Percentiles rank a stretch among this genome's conserved stretches.
Evolutionary conservation across 2,329 filamentous ascomycete genomes (phyloP).

Genomic region (Fusarium graminum): DNA sequence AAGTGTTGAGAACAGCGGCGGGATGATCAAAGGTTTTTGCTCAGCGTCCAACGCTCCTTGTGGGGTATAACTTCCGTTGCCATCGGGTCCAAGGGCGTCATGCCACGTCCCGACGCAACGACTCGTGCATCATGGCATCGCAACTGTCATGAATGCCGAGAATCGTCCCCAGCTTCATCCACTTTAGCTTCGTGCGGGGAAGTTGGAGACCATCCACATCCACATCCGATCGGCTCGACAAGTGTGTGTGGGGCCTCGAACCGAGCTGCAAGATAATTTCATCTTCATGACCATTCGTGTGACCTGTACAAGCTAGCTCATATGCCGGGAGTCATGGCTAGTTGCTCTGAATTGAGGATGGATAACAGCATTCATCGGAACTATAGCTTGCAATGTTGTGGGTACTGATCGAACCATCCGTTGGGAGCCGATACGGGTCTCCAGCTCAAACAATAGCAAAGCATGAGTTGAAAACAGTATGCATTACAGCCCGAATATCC

Average conservation of each 20-base stretch:
- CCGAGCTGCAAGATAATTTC: slow-evolving; percentile 33
- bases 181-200: slow-evolving; percentile 44
- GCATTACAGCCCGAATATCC: slow-evolving; percentile 62
- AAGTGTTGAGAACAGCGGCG: slow-evolving; percentile 19
- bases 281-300: slow-evolving; percentile 19
- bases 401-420: not conserved
- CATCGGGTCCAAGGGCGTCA: slow-evolving; percentile 29
- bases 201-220: slow-evolving; percentile 39
- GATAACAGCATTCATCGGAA: not conserved
- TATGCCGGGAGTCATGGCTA: slow-evolving; percentile 7
- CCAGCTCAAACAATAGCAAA: slow-evolving; percentile 63
- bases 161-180: slow-evolving; percentile 14
- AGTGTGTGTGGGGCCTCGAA: slow-evolving; percentile 46
- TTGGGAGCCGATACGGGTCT: not conserved
- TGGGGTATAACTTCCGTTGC: slow-evolving; percentile 23
- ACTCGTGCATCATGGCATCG: slow-evolving; percentile 10
- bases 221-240: slow-evolving; percentile 48
- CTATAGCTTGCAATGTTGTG: not conserved
- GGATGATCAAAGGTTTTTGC: slow-evolving; percentile 29
- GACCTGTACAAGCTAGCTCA: slow-evolving; percentile 10
- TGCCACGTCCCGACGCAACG: slow-evolving; percentile 32
- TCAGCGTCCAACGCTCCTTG: slow-evolving; percentile 12
- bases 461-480: slow-evolving; percentile 63
- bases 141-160: slow-evolving; percentile 12
- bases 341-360: not conserved